Conservation (phyloP, 305 asterid genomes). For the Rubia tinctorum region DNA sequence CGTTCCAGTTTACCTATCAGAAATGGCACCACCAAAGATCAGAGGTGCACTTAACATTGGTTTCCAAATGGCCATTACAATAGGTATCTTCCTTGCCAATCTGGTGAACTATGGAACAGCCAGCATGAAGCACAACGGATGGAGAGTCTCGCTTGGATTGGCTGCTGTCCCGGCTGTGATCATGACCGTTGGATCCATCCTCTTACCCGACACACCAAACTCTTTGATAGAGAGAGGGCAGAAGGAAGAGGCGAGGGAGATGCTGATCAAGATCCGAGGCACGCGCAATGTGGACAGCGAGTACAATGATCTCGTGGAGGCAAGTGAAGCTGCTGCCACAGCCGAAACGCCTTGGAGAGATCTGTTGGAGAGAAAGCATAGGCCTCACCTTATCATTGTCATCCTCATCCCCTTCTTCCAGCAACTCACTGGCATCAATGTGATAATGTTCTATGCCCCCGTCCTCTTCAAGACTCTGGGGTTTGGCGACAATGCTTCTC, state of each 20-base stretch:
- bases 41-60: conserved; percentile 68
- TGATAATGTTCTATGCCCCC: conserved; percentile 62
- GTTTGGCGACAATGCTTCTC: conserved; percentile 44
- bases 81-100: conserved; percentile 53
- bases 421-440: conserved; percentile 62
- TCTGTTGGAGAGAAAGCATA: conserved; percentile 25
- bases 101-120: conserved; percentile 56
- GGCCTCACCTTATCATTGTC: conserved; percentile 48
- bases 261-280: conserved; percentile 50
- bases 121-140: conserved; percentile 43
- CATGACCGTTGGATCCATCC: conserved; percentile 44
- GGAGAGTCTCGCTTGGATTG: conserved; percentile 57
- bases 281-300: conserved; percentile 38
- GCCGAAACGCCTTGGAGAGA: conserved; percentile 41
- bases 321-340: conserved; percentile 38
- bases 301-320: conserved; percentile 45
- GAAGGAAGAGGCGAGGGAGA: conserved; percentile 30
- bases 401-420: conserved; percentile 51
- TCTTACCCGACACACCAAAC: conserved; percentile 72
- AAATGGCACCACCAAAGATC: conserved; percentile 63
- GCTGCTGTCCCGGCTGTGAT: conserved; percentile 66
- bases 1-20: conserved; percentile 68
- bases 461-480: conserved; percentile 59
- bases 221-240: conserved; percentile 51
- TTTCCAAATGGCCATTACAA: conserved; percentile 62